A percentile compares a stretch with the other conserved stretches of the same genome.
Evolutionary conservation across 192 early-diverging fungal species (phyloP).

Genomic region (Borealophlyctis nickersoniae): DNA sequence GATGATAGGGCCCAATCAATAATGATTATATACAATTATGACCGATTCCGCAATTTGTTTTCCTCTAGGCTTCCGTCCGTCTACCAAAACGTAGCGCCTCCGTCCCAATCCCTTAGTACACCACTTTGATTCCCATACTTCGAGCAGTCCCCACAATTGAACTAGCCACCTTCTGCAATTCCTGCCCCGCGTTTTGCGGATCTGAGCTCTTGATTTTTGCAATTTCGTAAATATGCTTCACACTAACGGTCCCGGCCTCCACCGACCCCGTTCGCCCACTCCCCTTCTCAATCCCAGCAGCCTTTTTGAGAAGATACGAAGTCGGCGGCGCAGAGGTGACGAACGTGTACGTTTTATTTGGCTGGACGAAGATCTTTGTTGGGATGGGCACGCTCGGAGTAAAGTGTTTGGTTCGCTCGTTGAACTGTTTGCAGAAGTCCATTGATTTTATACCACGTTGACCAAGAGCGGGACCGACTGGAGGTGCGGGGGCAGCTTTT

Average conservation of each 20-base stretch:
- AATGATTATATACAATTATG: too few species aligned
- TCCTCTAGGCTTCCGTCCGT: too few species aligned
- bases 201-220: constrained; percentile 86
- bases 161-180: constrained; percentile 66
- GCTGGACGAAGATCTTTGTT: constrained; percentile 77
- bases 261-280: constrained; percentile 69
- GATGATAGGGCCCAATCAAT: too few species aligned
- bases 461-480: constrained; percentile 93
- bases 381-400: constrained; percentile 78
- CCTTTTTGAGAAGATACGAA: constrained; percentile 80
- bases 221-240: constrained; percentile 96
- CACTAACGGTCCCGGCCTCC: constrained; percentile 70
- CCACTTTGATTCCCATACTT: constrained; percentile 83
- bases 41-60: too few species aligned
- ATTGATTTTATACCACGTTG: constrained; percentile 96
- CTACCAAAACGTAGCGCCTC: too few species aligned
- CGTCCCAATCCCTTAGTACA: constrained; percentile 38
- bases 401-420: constrained; percentile 86
- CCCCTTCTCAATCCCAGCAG: constrained; percentile 86
- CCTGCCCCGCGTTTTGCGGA: constrained; percentile 67
- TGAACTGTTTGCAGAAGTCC: constrained; percentile 98
- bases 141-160: constrained; percentile 74
- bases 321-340: constrained; percentile 83
- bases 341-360: constrained; percentile 92
- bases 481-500: constrained; percentile 91